A percentile compares a stretch with the other conserved stretches of the same genome.
phyloP scores from a whole-genome alignment of 805 yeast species.

The Schwanniomyces sp. region DNA sequence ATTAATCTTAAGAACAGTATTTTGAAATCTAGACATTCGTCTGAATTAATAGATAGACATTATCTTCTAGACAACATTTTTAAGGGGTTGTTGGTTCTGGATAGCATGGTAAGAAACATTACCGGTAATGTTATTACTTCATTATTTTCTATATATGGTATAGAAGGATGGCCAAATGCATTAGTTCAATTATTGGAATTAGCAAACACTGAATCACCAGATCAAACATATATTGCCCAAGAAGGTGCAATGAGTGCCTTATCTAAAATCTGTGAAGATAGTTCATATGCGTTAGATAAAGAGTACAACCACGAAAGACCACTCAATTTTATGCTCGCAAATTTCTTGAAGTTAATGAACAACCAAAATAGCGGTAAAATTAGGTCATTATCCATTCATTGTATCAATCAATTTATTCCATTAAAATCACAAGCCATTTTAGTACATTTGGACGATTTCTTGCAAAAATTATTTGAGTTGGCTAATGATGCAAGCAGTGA shows the following conservation, averaged over 20 bases:
- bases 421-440: constrained; percentile 65
- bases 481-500: constrained; percentile 61
- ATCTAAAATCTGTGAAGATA: constrained; percentile 88
- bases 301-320: constrained; percentile 70
- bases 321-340: constrained; percentile 62
- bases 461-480: constrained; percentile 62
- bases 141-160: constrained; percentile 66
- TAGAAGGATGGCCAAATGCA: constrained; percentile 70
- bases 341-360: constrained; percentile 53
- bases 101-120: constrained; percentile 73
- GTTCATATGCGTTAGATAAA: constrained; percentile 60
- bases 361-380: constrained; percentile 44
- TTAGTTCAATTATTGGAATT: constrained; percentile 68
- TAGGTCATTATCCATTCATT: constrained; percentile 62
- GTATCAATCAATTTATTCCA: constrained; percentile 75
- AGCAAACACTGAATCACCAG: constrained; percentile 33
- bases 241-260: constrained; percentile 83
- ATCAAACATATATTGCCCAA: constrained; percentile 31
- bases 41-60: constrained; percentile 24
- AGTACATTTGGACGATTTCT: constrained; percentile 63
- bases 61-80: constrained; percentile 44
- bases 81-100: constrained; percentile 55
- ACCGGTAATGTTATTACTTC: constrained; percentile 91
- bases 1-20: constrained; percentile 76
- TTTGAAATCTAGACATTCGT: constrained; percentile 32